Evolutionary conservation across 257 asterid species (phyloP).

Genomic region (Solanum chiquidenum): DNA sequence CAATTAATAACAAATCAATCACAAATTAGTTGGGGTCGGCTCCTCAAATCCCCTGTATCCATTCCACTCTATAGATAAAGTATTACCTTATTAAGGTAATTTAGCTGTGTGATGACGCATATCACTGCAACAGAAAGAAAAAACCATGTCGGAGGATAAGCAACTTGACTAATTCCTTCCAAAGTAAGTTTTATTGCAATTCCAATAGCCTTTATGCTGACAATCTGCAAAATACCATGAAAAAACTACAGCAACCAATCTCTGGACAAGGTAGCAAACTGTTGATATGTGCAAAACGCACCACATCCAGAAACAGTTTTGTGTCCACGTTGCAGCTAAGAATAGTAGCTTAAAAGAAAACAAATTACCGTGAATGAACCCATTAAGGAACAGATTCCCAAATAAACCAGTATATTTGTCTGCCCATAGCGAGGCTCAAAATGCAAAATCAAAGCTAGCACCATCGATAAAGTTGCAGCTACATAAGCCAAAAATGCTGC

Average conservation of each 20-base stretch:
- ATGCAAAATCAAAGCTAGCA: constrained; percentile 42
- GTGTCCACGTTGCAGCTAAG: neutral
- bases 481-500: constrained; percentile 52
- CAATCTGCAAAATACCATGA: neutral
- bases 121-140: constrained; percentile 4
- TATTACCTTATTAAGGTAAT: constrained; percentile 11
- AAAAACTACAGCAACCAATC: neutral
- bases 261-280: neutral
- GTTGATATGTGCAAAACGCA: neutral
- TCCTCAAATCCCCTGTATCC: neutral
- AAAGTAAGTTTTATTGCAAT: constrained; percentile 13
- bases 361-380: constrained; percentile 59
- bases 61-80: neutral
- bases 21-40: neutral
- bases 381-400: constrained; percentile 61
- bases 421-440: constrained; percentile 61
- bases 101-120: constrained; percentile 10
- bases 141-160: constrained; percentile 10
- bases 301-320: neutral
- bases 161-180: constrained; percentile 9
- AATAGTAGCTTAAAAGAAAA: neutral
- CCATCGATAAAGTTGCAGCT: constrained; percentile 34
- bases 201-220: constrained; percentile 11
- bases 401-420: constrained; percentile 47
- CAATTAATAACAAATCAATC: neutral